Evolutionary conservation across 2,329 filamentous ascomycete species (phyloP).

Genomic region (Alternaria sp.): DNA sequence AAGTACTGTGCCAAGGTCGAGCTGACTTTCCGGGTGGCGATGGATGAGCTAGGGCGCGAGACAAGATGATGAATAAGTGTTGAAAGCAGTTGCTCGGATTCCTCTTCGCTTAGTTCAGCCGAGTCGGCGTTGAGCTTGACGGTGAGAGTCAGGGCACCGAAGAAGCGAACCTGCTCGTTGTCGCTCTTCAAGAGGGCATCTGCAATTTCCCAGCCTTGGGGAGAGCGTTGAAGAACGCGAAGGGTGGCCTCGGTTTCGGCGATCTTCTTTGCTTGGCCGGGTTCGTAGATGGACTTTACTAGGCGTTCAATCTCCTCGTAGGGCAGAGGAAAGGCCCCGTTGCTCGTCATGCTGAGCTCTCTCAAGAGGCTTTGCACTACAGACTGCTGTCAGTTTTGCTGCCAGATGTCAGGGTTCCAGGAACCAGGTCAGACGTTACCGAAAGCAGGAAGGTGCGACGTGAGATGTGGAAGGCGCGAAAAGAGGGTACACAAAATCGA

Average conservation of each 20-base stretch:
- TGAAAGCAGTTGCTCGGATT: slow-evolving; percentile 45
- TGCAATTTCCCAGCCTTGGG: slow-evolving; percentile 85
- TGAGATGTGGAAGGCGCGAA: neutral
- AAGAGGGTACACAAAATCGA: neutral
- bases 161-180: slow-evolving; percentile 83
- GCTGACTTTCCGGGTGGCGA: slow-evolving; percentile 76
- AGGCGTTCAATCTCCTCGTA: slow-evolving; percentile 52
- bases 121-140: slow-evolving; percentile 94
- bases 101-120: slow-evolving; percentile 49
- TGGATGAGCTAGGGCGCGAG: slow-evolving; percentile 53
- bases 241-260: slow-evolving; percentile 73
- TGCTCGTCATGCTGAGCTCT: slow-evolving; percentile 30
- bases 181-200: slow-evolving; percentile 73
- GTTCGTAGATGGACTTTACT: slow-evolving; percentile 60
- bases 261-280: slow-evolving; percentile 54
- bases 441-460: slow-evolving; percentile 9
- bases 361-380: neutral
- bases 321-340: slow-evolving; percentile 31
- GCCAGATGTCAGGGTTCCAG: neutral
- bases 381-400: neutral
- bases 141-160: slow-evolving; percentile 89
- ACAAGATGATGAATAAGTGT: slow-evolving; percentile 47
- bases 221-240: slow-evolving; percentile 77
- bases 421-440: neutral
- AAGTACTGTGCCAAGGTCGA: slow-evolving; percentile 80